phyloP scores from a whole-genome alignment of 1,139 yeast genomes.

The Yamadazyma trypodendri region DNA sequence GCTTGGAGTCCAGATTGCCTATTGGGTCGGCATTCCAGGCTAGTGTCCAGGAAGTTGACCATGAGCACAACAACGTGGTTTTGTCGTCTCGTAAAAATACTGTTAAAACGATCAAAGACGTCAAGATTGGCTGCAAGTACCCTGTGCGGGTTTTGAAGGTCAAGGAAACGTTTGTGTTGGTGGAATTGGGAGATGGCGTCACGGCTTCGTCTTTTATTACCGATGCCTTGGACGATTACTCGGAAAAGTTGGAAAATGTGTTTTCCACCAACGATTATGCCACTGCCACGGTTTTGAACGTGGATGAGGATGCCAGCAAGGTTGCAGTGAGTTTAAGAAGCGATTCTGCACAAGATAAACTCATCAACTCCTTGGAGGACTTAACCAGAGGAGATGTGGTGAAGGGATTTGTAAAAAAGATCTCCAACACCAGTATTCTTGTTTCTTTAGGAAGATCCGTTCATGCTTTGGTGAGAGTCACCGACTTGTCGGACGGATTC shows the following conservation, averaged over 20 bases:
- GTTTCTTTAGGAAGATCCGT: conserved; percentile 72
- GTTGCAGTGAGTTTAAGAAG: conserved; percentile 65
- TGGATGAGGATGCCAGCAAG: conserved; percentile 57
- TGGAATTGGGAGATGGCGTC: conserved; percentile 62
- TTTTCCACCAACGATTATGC: conserved; percentile 59
- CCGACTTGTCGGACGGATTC: conserved; percentile 78
- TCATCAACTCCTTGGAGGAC: conserved; percentile 51
- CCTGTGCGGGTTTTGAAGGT: conserved; percentile 69
- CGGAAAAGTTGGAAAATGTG: conserved; percentile 50
- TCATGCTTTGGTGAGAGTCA: conserved; percentile 77
- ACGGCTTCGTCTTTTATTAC: conserved; percentile 70
- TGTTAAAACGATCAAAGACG: conserved; percentile 47
- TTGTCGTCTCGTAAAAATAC: conserved; percentile 50
- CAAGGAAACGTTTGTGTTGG: conserved; percentile 60
- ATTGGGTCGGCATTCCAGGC: conserved; percentile 70
- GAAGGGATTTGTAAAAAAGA: conserved; percentile 74
- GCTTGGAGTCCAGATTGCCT: conserved; percentile 59
- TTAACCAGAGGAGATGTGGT: conserved; percentile 69
- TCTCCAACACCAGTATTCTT: conserved; percentile 76
- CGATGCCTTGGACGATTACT: conserved; percentile 76
- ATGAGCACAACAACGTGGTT: conserved; percentile 49
- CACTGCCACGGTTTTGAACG: conserved; percentile 57
- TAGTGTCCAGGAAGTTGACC: conserved; percentile 53
- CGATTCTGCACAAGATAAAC: conserved; percentile 51
- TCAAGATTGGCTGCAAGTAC: conserved; percentile 55